Conservation (phyloP, 2,329 filamentous ascomycete species). For the Neofusicoccum umdonicola region DNA sequence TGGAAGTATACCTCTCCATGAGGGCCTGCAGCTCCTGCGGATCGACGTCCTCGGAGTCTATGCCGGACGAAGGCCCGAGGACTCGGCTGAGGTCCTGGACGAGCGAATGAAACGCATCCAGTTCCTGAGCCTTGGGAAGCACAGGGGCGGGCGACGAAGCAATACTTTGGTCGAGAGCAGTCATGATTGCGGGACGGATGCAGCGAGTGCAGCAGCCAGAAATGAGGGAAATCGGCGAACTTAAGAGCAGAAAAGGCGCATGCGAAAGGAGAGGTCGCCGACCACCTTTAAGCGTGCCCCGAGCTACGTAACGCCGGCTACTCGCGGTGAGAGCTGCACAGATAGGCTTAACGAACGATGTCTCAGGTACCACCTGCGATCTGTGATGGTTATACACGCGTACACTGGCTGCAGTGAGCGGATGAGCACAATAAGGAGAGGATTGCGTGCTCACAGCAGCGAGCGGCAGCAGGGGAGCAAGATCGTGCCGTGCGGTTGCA, state of each 20-base stretch:
- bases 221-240: not conserved
- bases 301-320: slow-evolving; percentile 11
- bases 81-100: slow-evolving; percentile 70
- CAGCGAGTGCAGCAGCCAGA: not conserved
- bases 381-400: slow-evolving; percentile 5
- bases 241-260: not conserved
- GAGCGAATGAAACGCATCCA: slow-evolving; percentile 61
- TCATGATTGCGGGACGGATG: slow-evolving; percentile 9
- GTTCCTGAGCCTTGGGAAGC: slow-evolving; percentile 3
- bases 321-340: slow-evolving; percentile 5
- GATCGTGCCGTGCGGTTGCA: not conserved
- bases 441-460: slow-evolving; percentile 11
- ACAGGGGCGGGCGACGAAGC: not conserved
- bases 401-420: slow-evolving; percentile 2
- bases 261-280: slow-evolving; percentile 8
- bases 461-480: not conserved
- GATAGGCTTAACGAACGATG: slow-evolving; percentile 6
- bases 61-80: slow-evolving; percentile 76
- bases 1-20: slow-evolving; percentile 73
- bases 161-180: slow-evolving; percentile 10
- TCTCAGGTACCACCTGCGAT: slow-evolving; percentile 15
- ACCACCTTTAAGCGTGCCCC: slow-evolving; percentile 5
- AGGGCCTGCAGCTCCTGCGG: slow-evolving; percentile 66
- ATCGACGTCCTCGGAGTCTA: slow-evolving; percentile 79
- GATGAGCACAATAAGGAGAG: not conserved